Evolutionary conservation across 768 basidiomycete genomes (phyloP).

Genomic region (Hypsizygus marmoreus): DNA sequence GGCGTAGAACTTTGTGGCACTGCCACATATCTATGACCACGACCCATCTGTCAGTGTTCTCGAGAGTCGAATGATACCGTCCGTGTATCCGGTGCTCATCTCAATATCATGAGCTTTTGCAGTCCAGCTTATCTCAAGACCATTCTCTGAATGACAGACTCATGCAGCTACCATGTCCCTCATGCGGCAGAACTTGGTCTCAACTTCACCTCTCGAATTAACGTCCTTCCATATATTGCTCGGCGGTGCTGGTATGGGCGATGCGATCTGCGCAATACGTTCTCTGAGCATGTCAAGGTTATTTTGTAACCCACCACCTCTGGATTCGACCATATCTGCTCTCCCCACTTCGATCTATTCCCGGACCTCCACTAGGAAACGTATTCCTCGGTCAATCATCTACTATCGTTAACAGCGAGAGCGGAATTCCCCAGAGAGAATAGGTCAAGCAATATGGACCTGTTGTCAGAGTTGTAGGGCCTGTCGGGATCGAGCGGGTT

Average conservation of each 20-base stretch:
- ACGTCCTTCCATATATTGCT: neutral
- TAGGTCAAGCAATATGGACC: constrained; percentile 50
- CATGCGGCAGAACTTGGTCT: too few species aligned
- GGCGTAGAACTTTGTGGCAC: constrained; percentile 20
- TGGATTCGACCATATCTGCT: constrained; percentile 31
- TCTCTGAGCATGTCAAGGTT: constrained; percentile 14
- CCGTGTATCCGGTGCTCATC: too few species aligned
- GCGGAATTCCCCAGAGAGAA: constrained; percentile 44
- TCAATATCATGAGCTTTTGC: too few species aligned
- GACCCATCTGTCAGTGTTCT: too few species aligned
- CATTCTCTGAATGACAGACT: too few species aligned
- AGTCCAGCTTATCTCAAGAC: too few species aligned
- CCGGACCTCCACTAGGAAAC: constrained; percentile 36
- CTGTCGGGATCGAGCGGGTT: constrained; percentile 46
- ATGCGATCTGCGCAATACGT: neutral
- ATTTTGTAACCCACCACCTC: constrained; percentile 23
- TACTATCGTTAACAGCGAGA: constrained; percentile 37
- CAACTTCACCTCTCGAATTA: too few species aligned
- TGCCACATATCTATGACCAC: neutral
- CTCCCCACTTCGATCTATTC: constrained; percentile 30
- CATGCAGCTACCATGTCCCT: too few species aligned
- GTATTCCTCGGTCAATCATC: constrained; percentile 39
- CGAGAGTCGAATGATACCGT: too few species aligned
- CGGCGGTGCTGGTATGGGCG: neutral
- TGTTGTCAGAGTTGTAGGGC: constrained; percentile 45